Evolutionary conservation across 805 yeast genomes (phyloP), one percentile per base, ranked within the genome.

Genomic region (Metschnikowia drakensbergensis): DNA sequence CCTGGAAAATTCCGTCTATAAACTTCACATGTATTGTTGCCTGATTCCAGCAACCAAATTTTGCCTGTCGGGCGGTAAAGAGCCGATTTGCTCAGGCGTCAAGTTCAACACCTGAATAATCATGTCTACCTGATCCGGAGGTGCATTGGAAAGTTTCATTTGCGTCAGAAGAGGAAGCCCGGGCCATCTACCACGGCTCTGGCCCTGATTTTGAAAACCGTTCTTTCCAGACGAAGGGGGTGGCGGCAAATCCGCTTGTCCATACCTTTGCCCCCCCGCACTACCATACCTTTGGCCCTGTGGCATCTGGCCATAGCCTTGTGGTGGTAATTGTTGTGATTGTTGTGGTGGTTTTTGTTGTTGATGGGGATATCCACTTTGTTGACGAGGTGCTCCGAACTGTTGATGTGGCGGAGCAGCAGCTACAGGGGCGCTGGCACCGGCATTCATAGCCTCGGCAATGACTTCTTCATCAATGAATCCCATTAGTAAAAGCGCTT

Each of bases 401-500:
- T 49, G 47, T 36, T 32, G 49, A 22, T 40, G 49, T 38, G 49
- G 52, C 40, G 51, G 52, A 45, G 42, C 34, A 49, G 48, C 54
- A 53, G 49, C 46, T 60, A 59, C 55, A 59, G 54, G 23, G 51
- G 59, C 46, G 4, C 6, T 30, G n/a, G 45, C 28, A 7, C 45
- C 65, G 2, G 69, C 52, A 32, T 66, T 68, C 68, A 73, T 63
- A 4, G 87, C 80, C 51, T 81, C 79, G 32, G 75, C 74, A n/a
- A 86, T 80, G n/a, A 83, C 85, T 39, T 80, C 82, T 34, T 76
- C 72, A 61, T 85, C 87, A 23, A 86, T 80, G 37, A 86, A 74
- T 0, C 94, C 95, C 91, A 86, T 86, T 42, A 85, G 71, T 17
- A 86, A 66, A 52, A 86, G 69, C 2, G 90, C 86, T 61, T 86